Conservation (phyloP, 106 monocot species). For the Hemerocallis citrina region DNA sequence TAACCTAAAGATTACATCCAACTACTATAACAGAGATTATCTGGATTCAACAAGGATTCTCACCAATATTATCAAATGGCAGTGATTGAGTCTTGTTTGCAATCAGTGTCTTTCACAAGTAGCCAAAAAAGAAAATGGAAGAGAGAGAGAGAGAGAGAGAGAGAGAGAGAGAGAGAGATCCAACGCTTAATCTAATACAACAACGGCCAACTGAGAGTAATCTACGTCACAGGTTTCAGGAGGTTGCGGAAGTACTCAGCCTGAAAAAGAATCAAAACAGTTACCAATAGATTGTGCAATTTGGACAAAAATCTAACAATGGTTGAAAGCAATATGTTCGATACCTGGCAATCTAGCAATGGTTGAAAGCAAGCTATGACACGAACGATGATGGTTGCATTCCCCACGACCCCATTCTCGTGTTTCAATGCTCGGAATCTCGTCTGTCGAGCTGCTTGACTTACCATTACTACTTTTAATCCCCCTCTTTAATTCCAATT, state of each 20-base stretch:
- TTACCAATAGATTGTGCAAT: background rate
- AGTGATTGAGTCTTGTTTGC: background rate
- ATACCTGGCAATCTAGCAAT: slow-evolving; percentile 83
- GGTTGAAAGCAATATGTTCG: background rate
- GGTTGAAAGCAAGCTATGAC: slow-evolving; percentile 80
- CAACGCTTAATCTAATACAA: slow-evolving; percentile 10
- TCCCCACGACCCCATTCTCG: slow-evolving; percentile 65
- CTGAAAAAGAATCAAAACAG: slow-evolving; percentile 23
- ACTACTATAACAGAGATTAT: background rate
- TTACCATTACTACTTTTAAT: slow-evolving; percentile 73
- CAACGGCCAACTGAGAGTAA: slow-evolving; percentile 5
- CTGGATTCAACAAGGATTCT: background rate
- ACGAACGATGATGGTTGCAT: slow-evolving; percentile 64
- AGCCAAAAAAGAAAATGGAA: no score
- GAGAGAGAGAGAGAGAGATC: no score
- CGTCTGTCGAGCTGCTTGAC: slow-evolving; percentile 72
- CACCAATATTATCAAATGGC: background rate
- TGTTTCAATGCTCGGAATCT: slow-evolving; percentile 88
- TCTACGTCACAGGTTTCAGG: slow-evolving; percentile 90
- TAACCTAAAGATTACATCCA: background rate
- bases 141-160: no score
- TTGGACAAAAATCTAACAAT: background rate
- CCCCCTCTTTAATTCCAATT: slow-evolving; percentile 6
- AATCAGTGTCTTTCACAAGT: background rate
- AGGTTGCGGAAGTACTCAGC: slow-evolving; percentile 96